Evolutionary conservation across 345 rosid species (phyloP).

Genomic region (Viola odorata): DNA sequence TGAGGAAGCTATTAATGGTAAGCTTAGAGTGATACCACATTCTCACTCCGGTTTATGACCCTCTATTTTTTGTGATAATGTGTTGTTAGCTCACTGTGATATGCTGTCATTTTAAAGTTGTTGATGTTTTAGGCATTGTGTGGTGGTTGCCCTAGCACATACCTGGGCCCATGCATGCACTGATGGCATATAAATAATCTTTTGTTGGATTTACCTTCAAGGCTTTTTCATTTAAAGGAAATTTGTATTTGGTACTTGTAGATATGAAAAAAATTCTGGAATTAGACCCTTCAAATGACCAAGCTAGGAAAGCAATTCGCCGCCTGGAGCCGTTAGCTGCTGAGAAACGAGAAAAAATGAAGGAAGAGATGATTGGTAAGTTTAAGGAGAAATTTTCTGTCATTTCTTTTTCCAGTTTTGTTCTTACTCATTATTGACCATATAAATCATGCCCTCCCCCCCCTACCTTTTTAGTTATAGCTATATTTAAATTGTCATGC

Average conservation of each 20-base stretch:
- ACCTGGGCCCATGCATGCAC: too few relatives aligned
- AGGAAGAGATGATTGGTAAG: slow-evolving; percentile 96
- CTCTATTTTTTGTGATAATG: too few relatives aligned
- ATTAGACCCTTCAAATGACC: slow-evolving; percentile 72
- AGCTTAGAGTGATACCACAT: slow-evolving; percentile 6
- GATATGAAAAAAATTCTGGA: slow-evolving; percentile 85
- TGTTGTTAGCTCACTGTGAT: too few relatives aligned
- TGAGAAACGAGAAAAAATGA: slow-evolving; percentile 89
- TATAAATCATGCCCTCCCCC: too few relatives aligned
- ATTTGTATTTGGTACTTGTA: slow-evolving; percentile 18
- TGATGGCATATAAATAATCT: background rate
- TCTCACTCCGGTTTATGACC: too few relatives aligned
- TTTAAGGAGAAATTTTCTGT: background rate
- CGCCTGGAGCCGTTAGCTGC: slow-evolving; percentile 87
- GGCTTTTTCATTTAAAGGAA: background rate
- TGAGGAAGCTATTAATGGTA: slow-evolving; percentile 87
- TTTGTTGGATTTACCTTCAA: background rate
- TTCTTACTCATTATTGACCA: background rate
- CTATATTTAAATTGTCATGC: too few relatives aligned
- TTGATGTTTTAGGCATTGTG: too few relatives aligned
- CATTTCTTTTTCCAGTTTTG: background rate
- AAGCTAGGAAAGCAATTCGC: slow-evolving; percentile 55
- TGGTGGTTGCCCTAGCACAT: too few relatives aligned
- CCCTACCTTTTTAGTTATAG: too few relatives aligned
- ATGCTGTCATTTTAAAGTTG: too few relatives aligned